Evolutionary conservation across 2,329 filamentous ascomycete genomes (phyloP).

Genomic region (Cladophialophora immunda): DNA sequence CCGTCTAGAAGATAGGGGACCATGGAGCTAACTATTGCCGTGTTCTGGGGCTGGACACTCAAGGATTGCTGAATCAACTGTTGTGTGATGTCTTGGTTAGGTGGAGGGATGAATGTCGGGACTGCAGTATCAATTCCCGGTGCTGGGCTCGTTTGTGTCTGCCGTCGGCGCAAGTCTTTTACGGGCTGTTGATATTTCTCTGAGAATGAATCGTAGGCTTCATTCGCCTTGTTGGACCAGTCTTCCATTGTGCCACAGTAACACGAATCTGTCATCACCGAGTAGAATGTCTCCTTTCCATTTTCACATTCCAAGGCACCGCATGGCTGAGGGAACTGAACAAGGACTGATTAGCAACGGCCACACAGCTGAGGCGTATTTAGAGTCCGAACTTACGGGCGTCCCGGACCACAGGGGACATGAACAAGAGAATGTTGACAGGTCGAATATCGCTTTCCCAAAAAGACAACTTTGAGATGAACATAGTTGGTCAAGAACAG

Average conservation of each 20-base stretch:
- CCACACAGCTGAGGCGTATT: background rate
- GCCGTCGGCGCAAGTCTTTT: slow-evolving; percentile 25
- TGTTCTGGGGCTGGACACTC: slow-evolving; percentile 37
- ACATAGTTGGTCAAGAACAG: slow-evolving; percentile 25
- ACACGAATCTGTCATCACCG: slow-evolving; percentile 27
- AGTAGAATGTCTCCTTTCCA: slow-evolving; percentile 29
- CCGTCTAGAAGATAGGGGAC: slow-evolving; percentile 36
- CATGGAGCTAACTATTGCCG: slow-evolving; percentile 36
- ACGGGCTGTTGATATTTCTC: slow-evolving; percentile 9
- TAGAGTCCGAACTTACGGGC: slow-evolving; percentile 17
- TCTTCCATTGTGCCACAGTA: slow-evolving; percentile 27
- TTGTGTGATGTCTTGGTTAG: slow-evolving; percentile 38
- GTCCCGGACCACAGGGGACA: slow-evolving; percentile 24
- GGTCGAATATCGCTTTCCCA: slow-evolving; percentile 23
- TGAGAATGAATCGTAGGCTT: background rate
- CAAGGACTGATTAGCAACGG: background rate
- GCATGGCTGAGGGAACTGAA: slow-evolving; percentile 29
- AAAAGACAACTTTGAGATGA: slow-evolving; percentile 27
- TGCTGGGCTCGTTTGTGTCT: slow-evolving; percentile 16
- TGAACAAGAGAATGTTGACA: slow-evolving; percentile 19
- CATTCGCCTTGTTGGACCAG: slow-evolving; percentile 17
- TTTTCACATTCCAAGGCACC: slow-evolving; percentile 14
- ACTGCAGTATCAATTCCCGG: slow-evolving; percentile 21
- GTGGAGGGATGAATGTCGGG: slow-evolving; percentile 39
- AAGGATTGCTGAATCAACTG: slow-evolving; percentile 37